Evolutionary conservation across 2,329 filamentous ascomycete species (phyloP).

Genomic region (Aureobasidium sp.): DNA sequence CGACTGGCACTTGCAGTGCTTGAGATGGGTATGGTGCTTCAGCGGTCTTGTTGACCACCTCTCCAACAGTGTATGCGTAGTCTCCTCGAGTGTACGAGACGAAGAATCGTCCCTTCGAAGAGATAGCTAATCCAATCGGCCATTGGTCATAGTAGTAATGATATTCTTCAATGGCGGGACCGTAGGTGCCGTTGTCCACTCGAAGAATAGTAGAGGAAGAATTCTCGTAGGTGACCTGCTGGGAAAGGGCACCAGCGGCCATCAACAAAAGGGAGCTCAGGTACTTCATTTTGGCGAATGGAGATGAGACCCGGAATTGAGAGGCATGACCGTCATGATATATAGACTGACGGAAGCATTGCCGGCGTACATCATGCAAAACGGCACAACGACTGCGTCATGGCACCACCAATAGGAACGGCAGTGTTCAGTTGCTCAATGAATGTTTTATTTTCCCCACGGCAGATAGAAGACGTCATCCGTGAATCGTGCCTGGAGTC

Average conservation of each 20-base stretch:
- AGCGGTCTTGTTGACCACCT: slow-evolving; percentile 38
- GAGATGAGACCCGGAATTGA: no score
- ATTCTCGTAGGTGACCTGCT: slow-evolving; percentile 20
- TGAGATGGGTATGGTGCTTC: slow-evolving; percentile 38
- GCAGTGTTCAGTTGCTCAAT: neutral
- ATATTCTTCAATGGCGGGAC: slow-evolving; percentile 38
- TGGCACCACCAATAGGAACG: neutral
- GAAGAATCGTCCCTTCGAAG: slow-evolving; percentile 35
- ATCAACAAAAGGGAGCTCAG: slow-evolving; percentile 3
- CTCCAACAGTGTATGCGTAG: slow-evolving; percentile 40
- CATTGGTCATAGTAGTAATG: slow-evolving; percentile 38
- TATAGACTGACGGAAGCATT: neutral
- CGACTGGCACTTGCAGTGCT: slow-evolving; percentile 27
- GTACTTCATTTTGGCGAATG: slow-evolving; percentile 7
- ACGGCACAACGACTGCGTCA: neutral
- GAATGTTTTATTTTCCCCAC: neutral
- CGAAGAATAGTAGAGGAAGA: slow-evolving; percentile 28
- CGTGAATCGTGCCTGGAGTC: neutral
- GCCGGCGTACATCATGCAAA: neutral
- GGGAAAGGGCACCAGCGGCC: slow-evolving; percentile 9
- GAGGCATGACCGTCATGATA: neutral
- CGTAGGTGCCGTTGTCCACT: slow-evolving; percentile 40
- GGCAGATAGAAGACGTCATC: neutral
- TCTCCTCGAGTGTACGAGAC: slow-evolving; percentile 38
- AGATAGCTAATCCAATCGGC: slow-evolving; percentile 38